phyloP scores from a whole-genome alignment of 441 rosid genomes.

The Isatis lusitanica region DNA sequence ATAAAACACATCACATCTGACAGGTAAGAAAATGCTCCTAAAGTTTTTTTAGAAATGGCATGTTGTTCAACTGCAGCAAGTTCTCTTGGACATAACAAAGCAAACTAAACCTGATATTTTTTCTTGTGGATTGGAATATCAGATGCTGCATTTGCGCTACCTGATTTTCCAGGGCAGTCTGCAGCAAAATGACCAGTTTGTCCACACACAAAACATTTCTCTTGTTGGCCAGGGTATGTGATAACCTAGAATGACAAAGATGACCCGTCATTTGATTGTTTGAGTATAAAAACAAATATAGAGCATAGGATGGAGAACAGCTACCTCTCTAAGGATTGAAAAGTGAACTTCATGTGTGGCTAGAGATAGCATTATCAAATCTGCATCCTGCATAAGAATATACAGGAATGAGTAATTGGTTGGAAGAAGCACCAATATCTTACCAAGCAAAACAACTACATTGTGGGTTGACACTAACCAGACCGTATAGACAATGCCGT shows the following conservation, averaged over 20 bases:
- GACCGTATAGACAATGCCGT: constrained; percentile 85
- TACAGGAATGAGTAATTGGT: not conserved
- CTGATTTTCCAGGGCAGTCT: constrained; percentile 76
- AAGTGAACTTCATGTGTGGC: constrained; percentile 99
- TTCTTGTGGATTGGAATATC: constrained; percentile 87
- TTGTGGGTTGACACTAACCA: constrained; percentile 56
- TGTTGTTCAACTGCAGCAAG: constrained; percentile 5
- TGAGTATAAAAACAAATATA: constrained; percentile 14
- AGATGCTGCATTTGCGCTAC: constrained; percentile 52
- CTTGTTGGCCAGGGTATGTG: constrained; percentile 90
- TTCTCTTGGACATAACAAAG: constrained; percentile 1
- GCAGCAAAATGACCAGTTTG: constrained; percentile 96
- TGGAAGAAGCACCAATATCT: constrained; percentile 11
- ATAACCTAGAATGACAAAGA: constrained; percentile 55
- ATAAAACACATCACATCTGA: constrained; percentile 29
- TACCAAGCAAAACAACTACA: constrained; percentile 11
- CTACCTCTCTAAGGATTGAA: constrained; percentile 95
- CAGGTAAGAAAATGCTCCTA: constrained; percentile 17
- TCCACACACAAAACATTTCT: constrained; percentile 87
- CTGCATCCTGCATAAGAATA: constrained; percentile 74
- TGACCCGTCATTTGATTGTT: constrained; percentile 14
- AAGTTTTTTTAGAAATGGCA: not conserved
- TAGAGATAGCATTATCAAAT: constrained; percentile 90
- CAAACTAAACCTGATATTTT: constrained; percentile 86
- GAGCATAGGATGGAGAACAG: constrained; percentile 9